phyloP scores from a whole-genome alignment of 345 rosid genomes.

The Aquilaria malaccensis region DNA sequence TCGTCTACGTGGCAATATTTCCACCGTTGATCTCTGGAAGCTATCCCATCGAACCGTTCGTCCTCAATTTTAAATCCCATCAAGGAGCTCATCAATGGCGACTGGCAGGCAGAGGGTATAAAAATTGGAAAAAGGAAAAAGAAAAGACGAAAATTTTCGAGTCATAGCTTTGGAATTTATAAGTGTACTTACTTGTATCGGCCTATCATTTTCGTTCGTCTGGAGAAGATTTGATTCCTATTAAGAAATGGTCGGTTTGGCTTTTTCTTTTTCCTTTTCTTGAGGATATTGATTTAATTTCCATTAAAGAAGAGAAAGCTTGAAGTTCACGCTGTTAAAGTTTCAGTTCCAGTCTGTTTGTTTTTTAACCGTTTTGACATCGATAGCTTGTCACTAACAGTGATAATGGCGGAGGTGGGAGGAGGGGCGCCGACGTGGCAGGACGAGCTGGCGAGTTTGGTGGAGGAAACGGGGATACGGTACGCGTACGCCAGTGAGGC shows the following conservation, averaged over 20 bases:
- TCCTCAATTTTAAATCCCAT: no score
- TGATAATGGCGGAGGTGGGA: constrained; percentile 54
- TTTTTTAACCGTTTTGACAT: constrained; percentile 16
- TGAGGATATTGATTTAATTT: background rate
- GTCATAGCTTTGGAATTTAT: no score
- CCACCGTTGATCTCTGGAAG: constrained; percentile 5
- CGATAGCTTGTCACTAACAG: constrained; percentile 7
- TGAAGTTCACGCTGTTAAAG: constrained; percentile 60
- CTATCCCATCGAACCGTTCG: no score
- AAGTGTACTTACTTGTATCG: no score
- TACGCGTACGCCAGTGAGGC: constrained; percentile 21
- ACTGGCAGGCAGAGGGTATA: no score
- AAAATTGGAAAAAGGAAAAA: no score
- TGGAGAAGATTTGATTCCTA: constrained; percentile 30
- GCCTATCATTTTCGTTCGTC: no score
- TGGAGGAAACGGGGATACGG: constrained; percentile 37
- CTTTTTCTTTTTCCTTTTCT: constrained; percentile 19
- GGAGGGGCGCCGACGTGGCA: constrained; percentile 58
- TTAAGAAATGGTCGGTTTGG: constrained; percentile 23
- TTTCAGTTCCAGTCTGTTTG: constrained; percentile 23
- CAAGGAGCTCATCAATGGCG: background rate
- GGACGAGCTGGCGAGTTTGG: constrained; percentile 60
- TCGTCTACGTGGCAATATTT: constrained; percentile 16
- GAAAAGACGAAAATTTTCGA: no score
- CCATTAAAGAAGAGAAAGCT: constrained; percentile 24